These are phyloP conservation scores for Hyphopichia wangnamkhiaoensis DNA, from an alignment of 1,139 yeast species.

Conservation along the genomic window DNA sequence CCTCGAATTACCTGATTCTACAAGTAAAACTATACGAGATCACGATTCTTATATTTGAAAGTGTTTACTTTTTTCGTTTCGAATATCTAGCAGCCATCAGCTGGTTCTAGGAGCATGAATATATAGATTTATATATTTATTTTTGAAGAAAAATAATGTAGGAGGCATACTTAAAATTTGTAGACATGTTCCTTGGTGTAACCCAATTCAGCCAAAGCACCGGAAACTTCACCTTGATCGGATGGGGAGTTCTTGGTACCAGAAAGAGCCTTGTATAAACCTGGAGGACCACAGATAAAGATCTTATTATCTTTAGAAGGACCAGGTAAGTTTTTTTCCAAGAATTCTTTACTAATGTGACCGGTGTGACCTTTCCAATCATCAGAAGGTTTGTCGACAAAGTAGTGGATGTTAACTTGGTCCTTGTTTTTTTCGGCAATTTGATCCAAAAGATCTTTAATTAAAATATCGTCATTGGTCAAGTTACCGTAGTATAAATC, in stretches of 20 bases:
- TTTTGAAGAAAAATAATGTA: not conserved
- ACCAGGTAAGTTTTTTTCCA: constrained; percentile 66
- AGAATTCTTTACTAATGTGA: constrained; percentile 74
- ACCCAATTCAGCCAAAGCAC: constrained; percentile 85
- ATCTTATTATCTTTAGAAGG: constrained; percentile 67
- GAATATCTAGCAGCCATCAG: not conserved
- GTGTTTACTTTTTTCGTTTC: too few species aligned
- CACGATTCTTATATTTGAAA: not conserved
- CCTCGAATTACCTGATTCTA: too few species aligned
- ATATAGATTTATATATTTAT: not conserved
- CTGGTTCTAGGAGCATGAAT: not conserved
- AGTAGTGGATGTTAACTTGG: constrained; percentile 70
- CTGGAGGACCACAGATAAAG: constrained; percentile 92
- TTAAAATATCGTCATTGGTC: constrained; percentile 72
- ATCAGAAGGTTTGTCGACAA: constrained; percentile 69
- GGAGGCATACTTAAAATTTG: constrained; percentile 62
- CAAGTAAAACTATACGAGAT: not conserved
- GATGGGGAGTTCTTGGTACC: constrained; percentile 84
- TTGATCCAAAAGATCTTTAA: constrained; percentile 76
- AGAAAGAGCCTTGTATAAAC: constrained; percentile 47
- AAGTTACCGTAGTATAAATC: constrained; percentile 77
- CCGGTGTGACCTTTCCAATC: constrained; percentile 85
- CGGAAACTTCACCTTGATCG: constrained; percentile 94
- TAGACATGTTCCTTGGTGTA: constrained; percentile 84
- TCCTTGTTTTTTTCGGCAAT: constrained; percentile 61